Evolutionary conservation across 345 rosid species (phyloP), one percentile per base, ranked within the genome.

Genomic region (Linum tenue): DNA sequence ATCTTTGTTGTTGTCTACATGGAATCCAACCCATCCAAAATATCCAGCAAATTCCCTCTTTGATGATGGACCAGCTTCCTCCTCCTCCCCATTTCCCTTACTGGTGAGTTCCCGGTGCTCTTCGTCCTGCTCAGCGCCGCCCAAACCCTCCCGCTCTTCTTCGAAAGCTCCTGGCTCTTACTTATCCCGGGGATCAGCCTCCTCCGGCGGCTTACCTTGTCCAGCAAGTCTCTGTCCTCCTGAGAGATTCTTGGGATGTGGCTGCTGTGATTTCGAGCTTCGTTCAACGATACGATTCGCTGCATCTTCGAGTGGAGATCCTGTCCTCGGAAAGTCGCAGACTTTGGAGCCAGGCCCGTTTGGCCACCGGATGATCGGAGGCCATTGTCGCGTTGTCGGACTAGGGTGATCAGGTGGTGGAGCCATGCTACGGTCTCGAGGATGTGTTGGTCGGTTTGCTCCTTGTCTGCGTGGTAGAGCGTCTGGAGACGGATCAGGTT

Each of bases 401-500:
- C 80, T 55, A 77, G 55, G 80, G 57, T 78, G 72, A 90, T 76
- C 63, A 94, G 74, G 56, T 72, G 85, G 53, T 90, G 92, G 73
- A 94, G 97, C 96, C 85, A 84, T 55, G 84, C 61, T 62, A 88
- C 83, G 69, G 85, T 55, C 66, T 90, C 89, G n/a, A 94, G 92
- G 62, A 94, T 86, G 70, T 68, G 80, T 3, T 53, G 39, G 41
- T 94, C 99, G 8, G 83, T 78, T 79, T 75, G 83, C 36, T 76
- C 77, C 80, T 80, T 88, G 58, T 86, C 82, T 0, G 96, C 97
- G 11, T 88, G 95, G 67, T 86, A 75, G 59, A 94, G 92, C 1
- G 99, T 94, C 69, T 90, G 95, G 31, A 88, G 85, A 59, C 88
- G 82, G 66, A 86, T 85, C 70, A 79, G 81, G 65, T 65, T 85